These are phyloP conservation scores for Camellia oleifera DNA, from an alignment of 179 eudicot species.

Conservation along the genomic window DNA sequence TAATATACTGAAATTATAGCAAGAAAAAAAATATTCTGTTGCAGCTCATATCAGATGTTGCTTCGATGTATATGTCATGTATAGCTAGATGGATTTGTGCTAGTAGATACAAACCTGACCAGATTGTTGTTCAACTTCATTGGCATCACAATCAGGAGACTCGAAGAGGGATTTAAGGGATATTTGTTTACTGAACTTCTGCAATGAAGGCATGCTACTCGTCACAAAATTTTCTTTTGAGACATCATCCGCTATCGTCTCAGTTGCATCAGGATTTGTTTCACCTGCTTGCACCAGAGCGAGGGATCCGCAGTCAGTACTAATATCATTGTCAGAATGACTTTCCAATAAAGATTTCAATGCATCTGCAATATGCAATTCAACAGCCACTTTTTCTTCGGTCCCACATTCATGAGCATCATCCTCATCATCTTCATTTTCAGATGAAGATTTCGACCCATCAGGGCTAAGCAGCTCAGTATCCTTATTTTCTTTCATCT, in stretches of 20 bases:
- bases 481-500: slow-evolving; percentile 19
- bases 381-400: slow-evolving; percentile 17
- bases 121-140: slow-evolving; percentile 24
- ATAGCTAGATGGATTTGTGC: neutral
- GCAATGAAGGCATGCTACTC: slow-evolving; percentile 16
- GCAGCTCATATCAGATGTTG: neutral
- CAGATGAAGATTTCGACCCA: slow-evolving; percentile 23
- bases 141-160: slow-evolving; percentile 23
- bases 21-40: neutral
- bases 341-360: slow-evolving; percentile 24
- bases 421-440: slow-evolving; percentile 10
- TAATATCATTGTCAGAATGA: slow-evolving; percentile 16
- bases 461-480: slow-evolving; percentile 14
- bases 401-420: slow-evolving; percentile 9
- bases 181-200: slow-evolving; percentile 25
- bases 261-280: slow-evolving; percentile 17
- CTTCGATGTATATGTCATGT: too few species aligned
- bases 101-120: slow-evolving; percentile 38
- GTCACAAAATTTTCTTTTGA: slow-evolving; percentile 22
- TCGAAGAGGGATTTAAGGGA: slow-evolving; percentile 37
- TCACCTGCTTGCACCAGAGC: slow-evolving; percentile 19
- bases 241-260: slow-evolving; percentile 18
- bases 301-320: slow-evolving; percentile 16
- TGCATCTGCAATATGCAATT: slow-evolving; percentile 21
- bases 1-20: neutral